Conservation (phyloP, 345 rosid species). For the Lenwebbia sp. region DNA sequence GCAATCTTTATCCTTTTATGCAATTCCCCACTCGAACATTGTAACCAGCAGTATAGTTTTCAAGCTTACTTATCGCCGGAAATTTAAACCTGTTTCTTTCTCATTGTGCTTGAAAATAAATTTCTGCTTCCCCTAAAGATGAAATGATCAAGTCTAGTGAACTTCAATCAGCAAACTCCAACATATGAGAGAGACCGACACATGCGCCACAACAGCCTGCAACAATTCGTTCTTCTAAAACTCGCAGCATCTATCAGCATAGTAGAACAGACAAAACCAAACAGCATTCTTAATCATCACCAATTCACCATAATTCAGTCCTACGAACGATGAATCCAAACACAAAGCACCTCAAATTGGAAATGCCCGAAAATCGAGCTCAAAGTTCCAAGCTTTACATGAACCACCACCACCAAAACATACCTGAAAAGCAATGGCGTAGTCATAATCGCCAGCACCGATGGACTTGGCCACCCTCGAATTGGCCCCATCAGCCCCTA, state of each 20-base stretch:
- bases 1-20: background rate
- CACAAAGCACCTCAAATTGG: background rate
- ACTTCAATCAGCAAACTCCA: background rate
- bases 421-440: slow-evolving; percentile 97
- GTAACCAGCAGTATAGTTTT: background rate
- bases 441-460: slow-evolving; percentile 83
- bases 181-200: background rate
- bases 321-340: background rate
- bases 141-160: background rate
- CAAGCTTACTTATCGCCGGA: background rate
- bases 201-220: background rate
- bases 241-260: background rate
- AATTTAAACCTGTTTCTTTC: background rate
- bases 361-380: background rate
- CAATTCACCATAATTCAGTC: background rate
- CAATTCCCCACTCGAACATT: background rate
- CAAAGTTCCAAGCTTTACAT: background rate
- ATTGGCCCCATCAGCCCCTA: slow-evolving; percentile 96
- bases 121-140: background rate
- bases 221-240: background rate
- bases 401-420: background rate
- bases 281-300: background rate
- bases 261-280: background rate
- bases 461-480: slow-evolving; percentile 91
- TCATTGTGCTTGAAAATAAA: background rate